Evolutionary conservation across 108 stramenopile genomes (phyloP).

Genomic region (Skeletonema marinoi): DNA sequence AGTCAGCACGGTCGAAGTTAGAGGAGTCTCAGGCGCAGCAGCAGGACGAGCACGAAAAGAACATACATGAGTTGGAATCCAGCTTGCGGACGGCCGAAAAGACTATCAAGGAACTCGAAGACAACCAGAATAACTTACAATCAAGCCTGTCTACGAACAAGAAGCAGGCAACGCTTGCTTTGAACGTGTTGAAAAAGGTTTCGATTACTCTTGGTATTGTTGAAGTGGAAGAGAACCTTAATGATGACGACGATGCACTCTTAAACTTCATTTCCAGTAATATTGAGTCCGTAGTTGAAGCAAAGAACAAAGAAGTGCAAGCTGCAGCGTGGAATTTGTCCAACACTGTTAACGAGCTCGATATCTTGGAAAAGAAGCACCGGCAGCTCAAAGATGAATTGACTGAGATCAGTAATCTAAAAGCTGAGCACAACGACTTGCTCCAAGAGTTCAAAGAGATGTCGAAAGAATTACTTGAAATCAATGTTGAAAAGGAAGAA

Average conservation of each 20-base stretch:
- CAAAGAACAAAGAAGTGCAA: constrained; percentile 19
- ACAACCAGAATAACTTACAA: not conserved
- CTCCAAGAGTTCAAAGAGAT: constrained; percentile 10
- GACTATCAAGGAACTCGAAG: not conserved
- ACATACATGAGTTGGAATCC: not conserved
- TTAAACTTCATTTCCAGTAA: not conserved
- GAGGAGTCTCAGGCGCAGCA: not conserved
- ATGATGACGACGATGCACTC: constrained; percentile 1
- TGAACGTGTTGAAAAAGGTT: not conserved
- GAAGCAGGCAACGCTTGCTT: not conserved
- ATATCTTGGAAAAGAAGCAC: constrained; percentile 28
- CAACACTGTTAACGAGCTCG: constrained; percentile 26
- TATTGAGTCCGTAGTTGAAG: not conserved
- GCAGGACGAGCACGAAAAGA: not conserved
- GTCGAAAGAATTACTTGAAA: not conserved
- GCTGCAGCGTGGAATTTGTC: constrained; percentile 20
- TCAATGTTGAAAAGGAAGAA: constrained; percentile 15
- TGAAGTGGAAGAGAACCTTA: not conserved
- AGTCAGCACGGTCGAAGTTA: not conserved
- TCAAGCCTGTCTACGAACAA: not conserved
- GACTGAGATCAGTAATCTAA: constrained; percentile 11
- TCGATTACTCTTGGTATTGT: not conserved
- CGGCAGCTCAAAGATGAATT: constrained; percentile 28
- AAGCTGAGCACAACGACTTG: constrained; percentile 35
- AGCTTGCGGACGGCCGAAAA: not conserved